Evolutionary conservation across 139 green algal species (phyloP), one percentile per base, ranked within the genome.

Genomic region (Pleodorina starrii): DNA sequence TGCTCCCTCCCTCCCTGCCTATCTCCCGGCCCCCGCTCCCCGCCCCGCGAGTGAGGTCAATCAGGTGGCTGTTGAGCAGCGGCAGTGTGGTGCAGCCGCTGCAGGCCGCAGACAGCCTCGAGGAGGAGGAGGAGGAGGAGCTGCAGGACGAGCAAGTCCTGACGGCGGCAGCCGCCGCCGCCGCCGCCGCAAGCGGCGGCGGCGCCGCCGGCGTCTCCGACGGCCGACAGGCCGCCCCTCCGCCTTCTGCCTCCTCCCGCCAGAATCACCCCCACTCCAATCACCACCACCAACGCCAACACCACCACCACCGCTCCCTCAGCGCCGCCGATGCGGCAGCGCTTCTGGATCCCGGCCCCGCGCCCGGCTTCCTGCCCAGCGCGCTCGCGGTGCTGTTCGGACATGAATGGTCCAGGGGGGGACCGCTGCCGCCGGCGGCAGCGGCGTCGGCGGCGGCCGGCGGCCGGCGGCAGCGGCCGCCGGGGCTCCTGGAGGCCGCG

Each of bases 21-120:
- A n/a, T n/a, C n/a, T n/a, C n/a, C n/a, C n/a, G n/a, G n/a, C n/a
- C n/a, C n/a, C n/a, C n/a, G n/a, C 50, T 32, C 54, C 54, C 54
- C 54, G 54, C 54, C 54, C 29, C 29, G 54, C 54, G 54, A n/a
- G n/a, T n/a, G n/a, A n/a, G n/a, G 48, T 57, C 48, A 10, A 12
- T 6, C 85, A 85, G 85, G 29, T 90, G 85, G 85, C 63, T 90
- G 85, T 51, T 90, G 36, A 51, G 54, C 85, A 76, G 40, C 40
- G 32, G 85, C 85, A 86, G 74, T 43, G 42, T 85, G 11, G 74
- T 90, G 74, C 43, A 76, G 54, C 85, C 85, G 38, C 85, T 90
- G 43, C 32, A 57, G 51, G 40, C 85, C 10, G 40, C 42, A 7
- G n/a, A 1, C 85, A 77, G 48, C 85, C 51, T 90, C 40, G 85